Evolutionary conservation across 1,284 basidiomycete species (phyloP).

Genomic region (Tylopilus sp.): DNA sequence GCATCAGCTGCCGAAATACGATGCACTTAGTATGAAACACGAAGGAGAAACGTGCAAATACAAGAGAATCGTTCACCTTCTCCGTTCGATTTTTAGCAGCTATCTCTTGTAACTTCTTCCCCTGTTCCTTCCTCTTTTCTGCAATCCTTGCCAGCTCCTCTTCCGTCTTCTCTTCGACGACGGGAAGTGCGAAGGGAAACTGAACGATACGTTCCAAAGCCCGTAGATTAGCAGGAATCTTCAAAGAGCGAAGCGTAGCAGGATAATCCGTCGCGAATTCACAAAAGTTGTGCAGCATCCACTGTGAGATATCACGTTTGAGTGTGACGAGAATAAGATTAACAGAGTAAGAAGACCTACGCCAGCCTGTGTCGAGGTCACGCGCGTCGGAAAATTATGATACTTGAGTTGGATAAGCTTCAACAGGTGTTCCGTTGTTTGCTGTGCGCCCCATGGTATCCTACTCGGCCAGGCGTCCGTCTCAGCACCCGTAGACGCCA

Average conservation of each 20-base stretch:
- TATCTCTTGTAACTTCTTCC: conserved; percentile 90
- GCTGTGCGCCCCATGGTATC: conserved; percentile 94
- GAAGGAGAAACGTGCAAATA: neutral
- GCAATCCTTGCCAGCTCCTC: conserved; percentile 86
- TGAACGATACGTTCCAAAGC: conserved; percentile 81
- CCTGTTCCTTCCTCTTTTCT: conserved; percentile 89
- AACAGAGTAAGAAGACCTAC: conserved; percentile 49
- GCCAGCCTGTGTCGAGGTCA: conserved; percentile 66
- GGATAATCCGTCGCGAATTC: conserved; percentile 88
- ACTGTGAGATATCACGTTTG: conserved; percentile 57
- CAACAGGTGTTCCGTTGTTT: conserved; percentile 91
- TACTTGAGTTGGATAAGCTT: conserved; percentile 93
- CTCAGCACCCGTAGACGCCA: conserved; percentile 7
- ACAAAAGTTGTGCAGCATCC: conserved; percentile 92
- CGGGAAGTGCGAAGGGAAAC: conserved; percentile 83
- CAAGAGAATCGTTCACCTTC: conserved; percentile 66
- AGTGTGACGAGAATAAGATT: neutral
- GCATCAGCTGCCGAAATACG: conserved; percentile 60
- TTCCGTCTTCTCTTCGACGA: conserved; percentile 89
- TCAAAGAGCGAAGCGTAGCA: conserved; percentile 71
- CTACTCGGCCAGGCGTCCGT: conserved; percentile 50
- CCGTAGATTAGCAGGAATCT: conserved; percentile 66
- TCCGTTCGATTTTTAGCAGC: conserved; percentile 90
- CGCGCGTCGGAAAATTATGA: conserved; percentile 83
- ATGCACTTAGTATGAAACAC: conserved; percentile 1